These are phyloP conservation scores for Macrophomina tecta DNA, from an alignment of 2,329 filamentous ascomycete genomes.

Conservation along the genomic window DNA sequence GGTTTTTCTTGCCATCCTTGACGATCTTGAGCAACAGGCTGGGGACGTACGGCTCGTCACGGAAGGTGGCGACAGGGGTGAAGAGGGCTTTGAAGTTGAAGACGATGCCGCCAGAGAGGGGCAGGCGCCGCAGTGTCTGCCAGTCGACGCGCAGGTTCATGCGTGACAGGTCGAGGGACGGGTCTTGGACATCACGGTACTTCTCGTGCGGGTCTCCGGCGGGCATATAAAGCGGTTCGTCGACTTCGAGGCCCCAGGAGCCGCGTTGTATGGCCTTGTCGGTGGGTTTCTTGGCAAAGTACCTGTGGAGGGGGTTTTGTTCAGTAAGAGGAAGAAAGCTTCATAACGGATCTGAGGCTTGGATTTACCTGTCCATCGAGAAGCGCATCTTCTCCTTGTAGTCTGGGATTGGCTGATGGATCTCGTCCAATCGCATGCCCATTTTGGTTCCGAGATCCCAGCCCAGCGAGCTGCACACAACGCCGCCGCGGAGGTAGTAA, in stretches of 20 bases:
- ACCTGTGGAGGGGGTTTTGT: conserved; percentile 55
- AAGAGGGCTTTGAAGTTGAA: conserved; percentile 93
- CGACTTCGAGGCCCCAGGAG: conserved; percentile 82
- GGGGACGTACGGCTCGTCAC: conserved; percentile 75
- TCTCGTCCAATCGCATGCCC: conserved; percentile 70
- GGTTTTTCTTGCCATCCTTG: conserved; percentile 70
- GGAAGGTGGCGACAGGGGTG: conserved; percentile 72
- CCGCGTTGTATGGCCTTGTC: conserved; percentile 80
- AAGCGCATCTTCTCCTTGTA: conserved; percentile 89
- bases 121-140: conserved; percentile 82
- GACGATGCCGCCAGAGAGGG: conserved; percentile 74
- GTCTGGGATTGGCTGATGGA: conserved; percentile 78
- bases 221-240: conserved; percentile 76
- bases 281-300: conserved; percentile 78
- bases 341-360: too few species aligned
- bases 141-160: conserved; percentile 80
- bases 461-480: conserved; percentile 79
- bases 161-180: conserved; percentile 62
- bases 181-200: conserved; percentile 64
- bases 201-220: conserved; percentile 69
- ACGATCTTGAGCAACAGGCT: conserved; percentile 71
- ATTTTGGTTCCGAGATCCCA: conserved; percentile 81
- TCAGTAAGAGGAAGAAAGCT: background rate
- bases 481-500: conserved; percentile 76
- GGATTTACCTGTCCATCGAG: conserved; percentile 76